Evolutionary conservation across 169 alveolate species (phyloP).

Genomic region (Eimeria brunetti): DNA sequence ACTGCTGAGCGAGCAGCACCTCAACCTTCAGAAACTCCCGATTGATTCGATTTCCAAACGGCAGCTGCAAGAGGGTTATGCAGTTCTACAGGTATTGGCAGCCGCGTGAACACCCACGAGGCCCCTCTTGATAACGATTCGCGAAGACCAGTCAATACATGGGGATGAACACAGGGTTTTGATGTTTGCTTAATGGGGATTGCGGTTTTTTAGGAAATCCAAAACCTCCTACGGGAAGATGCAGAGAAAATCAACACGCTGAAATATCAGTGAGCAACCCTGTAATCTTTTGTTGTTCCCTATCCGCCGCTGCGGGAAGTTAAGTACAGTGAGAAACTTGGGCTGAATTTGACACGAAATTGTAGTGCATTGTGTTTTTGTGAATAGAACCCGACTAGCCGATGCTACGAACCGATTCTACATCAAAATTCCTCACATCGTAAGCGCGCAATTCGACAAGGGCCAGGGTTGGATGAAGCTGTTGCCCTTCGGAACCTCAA

Average conservation of each 20-base stretch:
- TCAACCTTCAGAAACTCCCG: slow-evolving; percentile 76
- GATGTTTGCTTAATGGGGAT: not conserved
- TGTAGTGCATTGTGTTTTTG: not conserved
- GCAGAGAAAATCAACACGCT: slow-evolving; percentile 28
- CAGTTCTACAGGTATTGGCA: slow-evolving; percentile 71
- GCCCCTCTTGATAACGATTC: not conserved
- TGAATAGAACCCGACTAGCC: slow-evolving; percentile 63
- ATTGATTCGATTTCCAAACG: slow-evolving; percentile 75
- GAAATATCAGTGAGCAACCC: slow-evolving; percentile 37
- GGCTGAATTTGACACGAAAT: not conserved
- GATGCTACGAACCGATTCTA: slow-evolving; percentile 81
- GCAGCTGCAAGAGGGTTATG: slow-evolving; percentile 80
- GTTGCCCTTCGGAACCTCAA: too few species aligned
- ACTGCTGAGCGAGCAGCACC: slow-evolving; percentile 74
- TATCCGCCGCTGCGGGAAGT: not conserved
- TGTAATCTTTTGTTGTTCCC: not conserved
- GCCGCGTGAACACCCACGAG: not conserved
- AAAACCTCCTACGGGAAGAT: slow-evolving; percentile 55
- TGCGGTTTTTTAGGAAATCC: slow-evolving; percentile 26
- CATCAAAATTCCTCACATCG: slow-evolving; percentile 81
- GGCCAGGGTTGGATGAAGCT: not conserved
- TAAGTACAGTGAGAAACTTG: not conserved
- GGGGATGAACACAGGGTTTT: not conserved
- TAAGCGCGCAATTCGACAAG: not conserved
- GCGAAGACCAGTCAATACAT: not conserved